Conservation (phyloP, 2,329 filamentous ascomycete genomes). For the Colletotrichum caudatum region DNA sequence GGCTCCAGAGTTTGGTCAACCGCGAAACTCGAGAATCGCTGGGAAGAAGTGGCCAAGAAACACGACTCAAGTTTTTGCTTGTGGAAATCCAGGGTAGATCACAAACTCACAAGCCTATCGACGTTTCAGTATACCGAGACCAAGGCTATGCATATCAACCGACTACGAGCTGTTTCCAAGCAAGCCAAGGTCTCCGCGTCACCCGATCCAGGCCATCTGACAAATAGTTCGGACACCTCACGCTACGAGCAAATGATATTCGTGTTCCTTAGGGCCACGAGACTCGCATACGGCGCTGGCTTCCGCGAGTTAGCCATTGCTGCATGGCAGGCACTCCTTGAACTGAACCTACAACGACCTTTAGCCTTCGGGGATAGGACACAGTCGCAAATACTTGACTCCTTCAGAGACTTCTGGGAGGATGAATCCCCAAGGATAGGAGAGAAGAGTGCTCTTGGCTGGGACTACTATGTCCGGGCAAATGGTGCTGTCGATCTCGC, state of each 20-base stretch:
- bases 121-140: constrained; percentile 77
- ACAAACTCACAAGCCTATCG: constrained; percentile 75
- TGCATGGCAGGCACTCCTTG: constrained; percentile 85
- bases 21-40: constrained; percentile 37
- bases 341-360: constrained; percentile 75
- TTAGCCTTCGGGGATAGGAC: constrained; percentile 43
- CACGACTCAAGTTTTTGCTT: constrained; percentile 70
- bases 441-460: constrained; percentile 78
- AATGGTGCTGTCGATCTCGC: constrained; percentile 55
- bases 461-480: constrained; percentile 66
- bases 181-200: constrained; percentile 29
- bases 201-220: constrained; percentile 25
- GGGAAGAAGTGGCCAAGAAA: constrained; percentile 59
- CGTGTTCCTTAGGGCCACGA: constrained; percentile 79
- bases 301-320: constrained; percentile 82
- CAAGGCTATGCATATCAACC: constrained; percentile 69
- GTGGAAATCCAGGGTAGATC: constrained; percentile 81
- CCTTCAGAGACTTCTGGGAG: constrained; percentile 86
- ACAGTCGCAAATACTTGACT: constrained; percentile 45
- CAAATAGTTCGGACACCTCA: neutral
- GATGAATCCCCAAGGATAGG: constrained; percentile 84
- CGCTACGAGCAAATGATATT: constrained; percentile 68
- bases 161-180: constrained; percentile 49
- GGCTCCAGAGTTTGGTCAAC: constrained; percentile 77
- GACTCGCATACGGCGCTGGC: constrained; percentile 80